Percentiles rank a stretch among this genome's conserved stretches.
Evolutionary conservation across 164 flowering plant genomes (phyloP).

Genomic region (Vitis amurensis): DNA sequence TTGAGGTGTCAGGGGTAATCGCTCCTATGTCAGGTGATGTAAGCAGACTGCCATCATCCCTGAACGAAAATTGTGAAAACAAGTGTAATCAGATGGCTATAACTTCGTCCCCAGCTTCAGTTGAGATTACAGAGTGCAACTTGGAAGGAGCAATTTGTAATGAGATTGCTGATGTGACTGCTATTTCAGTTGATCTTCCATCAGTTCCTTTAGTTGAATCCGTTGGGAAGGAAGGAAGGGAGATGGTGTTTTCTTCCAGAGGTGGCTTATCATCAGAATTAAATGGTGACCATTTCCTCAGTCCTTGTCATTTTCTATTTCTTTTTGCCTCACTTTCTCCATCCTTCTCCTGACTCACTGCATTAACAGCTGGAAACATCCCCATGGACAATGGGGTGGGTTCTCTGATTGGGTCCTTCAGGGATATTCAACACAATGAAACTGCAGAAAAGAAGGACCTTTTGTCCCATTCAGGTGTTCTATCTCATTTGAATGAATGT

Average conservation of each 20-base stretch:
- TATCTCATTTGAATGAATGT: background rate
- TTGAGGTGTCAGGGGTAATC: background rate
- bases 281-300: constrained; percentile 17
- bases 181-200: background rate
- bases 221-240: constrained; percentile 1
- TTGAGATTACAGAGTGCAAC: constrained; percentile 5
- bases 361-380: constrained; percentile 13
- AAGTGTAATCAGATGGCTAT: constrained; percentile 6
- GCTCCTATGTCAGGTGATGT: background rate
- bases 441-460: constrained; percentile 1
- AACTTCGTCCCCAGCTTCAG: constrained; percentile 1
- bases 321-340: constrained; percentile 1
- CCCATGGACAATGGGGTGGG: constrained; percentile 1
- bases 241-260: constrained; percentile 1
- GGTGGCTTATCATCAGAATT: constrained; percentile 11
- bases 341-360: constrained; percentile 3
- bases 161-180: constrained; percentile 9
- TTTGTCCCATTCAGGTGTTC: constrained; percentile 12
- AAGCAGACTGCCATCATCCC: background rate
- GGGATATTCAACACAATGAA: background rate
- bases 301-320: background rate
- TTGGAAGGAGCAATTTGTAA: constrained; percentile 3
- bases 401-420: constrained; percentile 5
- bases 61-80: constrained; percentile 12
- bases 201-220: background rate